Evolutionary conservation across 2,329 filamentous ascomycete genomes (phyloP).

Genomic region (Ascosphaera pollenicola): DNA sequence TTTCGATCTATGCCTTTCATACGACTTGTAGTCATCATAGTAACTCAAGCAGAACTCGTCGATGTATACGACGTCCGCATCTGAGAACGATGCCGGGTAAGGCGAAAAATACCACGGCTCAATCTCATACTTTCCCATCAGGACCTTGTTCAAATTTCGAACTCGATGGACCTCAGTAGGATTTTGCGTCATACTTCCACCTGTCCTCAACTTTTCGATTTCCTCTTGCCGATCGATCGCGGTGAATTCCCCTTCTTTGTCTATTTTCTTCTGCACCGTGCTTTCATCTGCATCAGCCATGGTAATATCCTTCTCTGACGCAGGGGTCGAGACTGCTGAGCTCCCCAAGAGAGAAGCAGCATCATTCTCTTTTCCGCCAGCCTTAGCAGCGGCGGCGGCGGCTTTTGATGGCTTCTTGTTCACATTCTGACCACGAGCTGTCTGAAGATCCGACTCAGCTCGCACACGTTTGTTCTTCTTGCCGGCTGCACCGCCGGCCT

Average conservation of each 20-base stretch:
- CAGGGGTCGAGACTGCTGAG: conserved; percentile 20
- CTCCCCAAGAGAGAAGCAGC: conserved; percentile 13
- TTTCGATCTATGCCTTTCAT: conserved; percentile 67
- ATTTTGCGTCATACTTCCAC: conserved; percentile 97
- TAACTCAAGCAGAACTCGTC: conserved; percentile 95
- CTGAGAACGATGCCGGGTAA: conserved; percentile 73
- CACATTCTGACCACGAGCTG: conserved; percentile 27
- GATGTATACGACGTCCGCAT: conserved; percentile 80
- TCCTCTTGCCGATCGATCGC: conserved; percentile 46
- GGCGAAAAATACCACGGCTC: conserved; percentile 99
- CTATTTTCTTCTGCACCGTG: conserved; percentile 11
- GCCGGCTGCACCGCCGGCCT: conserved; percentile 37
- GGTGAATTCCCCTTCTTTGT: conserved; percentile 16
- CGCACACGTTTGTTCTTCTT: conserved; percentile 34
- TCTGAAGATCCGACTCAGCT: conserved; percentile 31
- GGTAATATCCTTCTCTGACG: conserved; percentile 19
- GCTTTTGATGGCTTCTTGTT: conserved; percentile 22
- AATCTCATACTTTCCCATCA: conserved; percentile 79
- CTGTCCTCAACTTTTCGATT: conserved; percentile 85
- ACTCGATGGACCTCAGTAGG: conserved; percentile 92
- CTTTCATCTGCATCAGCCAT: conserved; percentile 18
- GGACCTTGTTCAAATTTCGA: conserved; percentile 78
- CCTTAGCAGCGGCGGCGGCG: conserved; percentile 21
- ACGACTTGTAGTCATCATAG: conserved; percentile 63
- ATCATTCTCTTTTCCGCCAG: conserved; percentile 33